phyloP scores from a whole-genome alignment of 2,329 filamentous ascomycete genomes.

The Claviceps citrina region DNA sequence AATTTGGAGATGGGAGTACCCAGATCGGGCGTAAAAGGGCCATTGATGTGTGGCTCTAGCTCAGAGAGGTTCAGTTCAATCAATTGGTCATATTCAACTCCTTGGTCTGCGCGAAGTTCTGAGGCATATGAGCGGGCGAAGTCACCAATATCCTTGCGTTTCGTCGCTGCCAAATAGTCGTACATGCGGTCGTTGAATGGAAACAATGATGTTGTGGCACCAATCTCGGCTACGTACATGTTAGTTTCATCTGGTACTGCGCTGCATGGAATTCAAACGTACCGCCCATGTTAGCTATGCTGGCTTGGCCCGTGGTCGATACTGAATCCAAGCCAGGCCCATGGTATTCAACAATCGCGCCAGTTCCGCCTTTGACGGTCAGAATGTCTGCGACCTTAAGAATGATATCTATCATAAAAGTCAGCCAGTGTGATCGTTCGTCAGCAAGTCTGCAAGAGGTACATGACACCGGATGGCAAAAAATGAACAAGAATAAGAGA shows the following conservation, averaged over 20 bases:
- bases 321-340: slow-evolving; percentile 46
- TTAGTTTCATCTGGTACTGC: background rate
- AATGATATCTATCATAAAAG: slow-evolving; percentile 71
- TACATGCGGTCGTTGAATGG: slow-evolving; percentile 97
- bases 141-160: slow-evolving; percentile 79
- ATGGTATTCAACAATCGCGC: slow-evolving; percentile 69
- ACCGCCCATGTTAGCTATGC: slow-evolving; percentile 52
- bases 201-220: slow-evolving; percentile 86
- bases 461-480: background rate
- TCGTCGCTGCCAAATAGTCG: slow-evolving; percentile 85
- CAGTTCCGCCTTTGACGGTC: slow-evolving; percentile 95
- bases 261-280: slow-evolving; percentile 11
- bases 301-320: slow-evolving; percentile 46
- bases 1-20: slow-evolving; percentile 97
- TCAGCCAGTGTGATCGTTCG: background rate
- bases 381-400: slow-evolving; percentile 93
- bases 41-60: slow-evolving; percentile 96
- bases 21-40: slow-evolving; percentile 95
- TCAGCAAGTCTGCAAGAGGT: background rate
- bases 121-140: slow-evolving; percentile 72
- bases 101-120: slow-evolving; percentile 75
- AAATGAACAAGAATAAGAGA: background rate
- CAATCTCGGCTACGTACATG: slow-evolving; percentile 46
- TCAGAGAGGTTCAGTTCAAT: slow-evolving; percentile 92
- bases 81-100: slow-evolving; percentile 86